Evolutionary conservation across 345 rosid species (phyloP).

Genomic region (Sisymbrium altissimum): DNA sequence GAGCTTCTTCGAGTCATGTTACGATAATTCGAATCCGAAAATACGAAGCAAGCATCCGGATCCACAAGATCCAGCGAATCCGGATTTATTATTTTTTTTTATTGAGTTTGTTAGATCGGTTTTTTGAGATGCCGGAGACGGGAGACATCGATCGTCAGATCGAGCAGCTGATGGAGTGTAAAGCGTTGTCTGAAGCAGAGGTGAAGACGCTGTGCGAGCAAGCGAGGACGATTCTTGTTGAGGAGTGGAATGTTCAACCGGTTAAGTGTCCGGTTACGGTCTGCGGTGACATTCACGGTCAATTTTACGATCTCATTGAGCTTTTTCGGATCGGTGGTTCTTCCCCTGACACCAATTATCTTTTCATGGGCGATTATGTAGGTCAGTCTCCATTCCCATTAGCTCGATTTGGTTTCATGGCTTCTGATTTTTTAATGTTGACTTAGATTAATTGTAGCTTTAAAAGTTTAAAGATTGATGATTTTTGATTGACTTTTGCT

Average conservation of each 20-base stretch:
- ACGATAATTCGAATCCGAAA: constrained; percentile 14
- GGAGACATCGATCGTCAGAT: constrained; percentile 96
- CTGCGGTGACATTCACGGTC: constrained; percentile 95
- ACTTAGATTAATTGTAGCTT: too few species aligned
- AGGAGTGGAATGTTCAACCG: constrained; percentile 99
- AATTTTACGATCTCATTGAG: constrained; percentile 89
- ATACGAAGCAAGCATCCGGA: neutral
- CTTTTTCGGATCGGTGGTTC: constrained; percentile 90
- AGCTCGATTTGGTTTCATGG: too few species aligned
- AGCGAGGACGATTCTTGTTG: constrained; percentile 84
- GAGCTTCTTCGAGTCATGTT: constrained; percentile 28
- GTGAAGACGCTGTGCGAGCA: constrained; percentile 89
- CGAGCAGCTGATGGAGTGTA: constrained; percentile 94
- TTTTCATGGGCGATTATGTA: constrained; percentile 96
- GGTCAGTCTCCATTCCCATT: too few species aligned
- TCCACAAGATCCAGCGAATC: too few species aligned
- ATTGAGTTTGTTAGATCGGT: constrained; percentile 2
- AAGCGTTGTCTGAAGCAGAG: constrained; percentile 79
- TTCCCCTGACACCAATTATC: constrained; percentile 89
- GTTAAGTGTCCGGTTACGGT: constrained; percentile 98
- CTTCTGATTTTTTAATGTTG: too few species aligned
- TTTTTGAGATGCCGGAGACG: constrained; percentile 74
- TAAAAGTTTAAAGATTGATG: too few species aligned
- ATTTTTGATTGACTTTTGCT: too few species aligned
- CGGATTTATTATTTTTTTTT: too few species aligned